phyloP scores from a whole-genome alignment of 1,284 basidiomycete species.

The Trametes polyzona region DNA sequence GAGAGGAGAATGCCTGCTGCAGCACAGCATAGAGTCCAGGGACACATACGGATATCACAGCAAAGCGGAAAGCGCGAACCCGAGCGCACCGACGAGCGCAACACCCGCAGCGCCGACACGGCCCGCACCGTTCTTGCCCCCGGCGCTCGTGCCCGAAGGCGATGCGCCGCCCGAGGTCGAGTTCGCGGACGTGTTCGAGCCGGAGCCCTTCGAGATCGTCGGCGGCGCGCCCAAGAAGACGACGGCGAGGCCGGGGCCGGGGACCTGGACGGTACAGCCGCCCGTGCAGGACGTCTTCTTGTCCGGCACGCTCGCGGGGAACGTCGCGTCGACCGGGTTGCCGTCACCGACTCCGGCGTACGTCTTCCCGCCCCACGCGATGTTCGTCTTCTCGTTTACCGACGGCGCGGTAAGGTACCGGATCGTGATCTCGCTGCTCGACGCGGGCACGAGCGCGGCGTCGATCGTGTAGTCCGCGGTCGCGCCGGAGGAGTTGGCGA shows the following conservation, averaged over 20 bases:
- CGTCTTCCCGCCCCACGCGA: constrained; percentile 57
- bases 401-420: constrained; percentile 48
- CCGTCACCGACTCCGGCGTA: constrained; percentile 46
- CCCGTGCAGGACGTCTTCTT: constrained; percentile 36
- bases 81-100: neutral
- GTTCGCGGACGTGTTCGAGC: constrained; percentile 3
- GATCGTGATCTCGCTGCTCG: constrained; percentile 38
- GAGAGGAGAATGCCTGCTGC: neutral
- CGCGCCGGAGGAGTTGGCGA: constrained; percentile 42
- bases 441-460: constrained; percentile 27
- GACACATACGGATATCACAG: neutral
- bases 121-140: neutral
- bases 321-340: constrained; percentile 35
- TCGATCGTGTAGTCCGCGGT: constrained; percentile 42
- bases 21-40: too few species aligned
- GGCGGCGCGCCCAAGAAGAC: constrained; percentile 37
- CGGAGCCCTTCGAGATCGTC: constrained; percentile 1
- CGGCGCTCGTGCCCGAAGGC: neutral
- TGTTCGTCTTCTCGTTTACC: constrained; percentile 57
- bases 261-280: constrained; percentile 47
- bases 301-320: constrained; percentile 22
- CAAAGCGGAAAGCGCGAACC: neutral
- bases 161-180: neutral
- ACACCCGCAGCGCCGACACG: neutral
- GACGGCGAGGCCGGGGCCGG: constrained; percentile 49